phyloP scores from a whole-genome alignment of 2,329 filamentous ascomycete species.

The Botryotinia calthae region DNA sequence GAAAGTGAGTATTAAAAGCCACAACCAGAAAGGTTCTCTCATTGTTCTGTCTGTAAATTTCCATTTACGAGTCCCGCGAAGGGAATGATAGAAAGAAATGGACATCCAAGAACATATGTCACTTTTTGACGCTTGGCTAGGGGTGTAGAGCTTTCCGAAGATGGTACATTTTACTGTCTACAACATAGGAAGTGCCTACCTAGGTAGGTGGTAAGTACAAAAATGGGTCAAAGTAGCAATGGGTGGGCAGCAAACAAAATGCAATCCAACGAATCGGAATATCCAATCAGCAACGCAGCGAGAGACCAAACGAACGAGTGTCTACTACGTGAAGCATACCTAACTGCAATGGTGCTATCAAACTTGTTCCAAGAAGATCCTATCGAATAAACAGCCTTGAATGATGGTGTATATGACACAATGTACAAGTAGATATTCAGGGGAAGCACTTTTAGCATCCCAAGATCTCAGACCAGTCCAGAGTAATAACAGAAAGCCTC shows the following conservation, averaged over 20 bases:
- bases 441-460: not conserved
- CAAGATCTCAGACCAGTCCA: not conserved
- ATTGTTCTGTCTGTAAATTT: not conserved
- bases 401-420: not conserved
- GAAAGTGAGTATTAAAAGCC: not conserved
- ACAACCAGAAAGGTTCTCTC: not conserved
- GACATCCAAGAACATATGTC: not conserved
- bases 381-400: not conserved
- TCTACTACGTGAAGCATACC: not conserved
- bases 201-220: not conserved
- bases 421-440: not conserved
- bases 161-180: not conserved
- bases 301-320: not conserved
- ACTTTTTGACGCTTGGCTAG: not conserved
- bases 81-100: not conserved
- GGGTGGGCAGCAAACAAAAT: not conserved
- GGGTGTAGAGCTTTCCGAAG: not conserved
- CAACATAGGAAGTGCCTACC: not conserved
- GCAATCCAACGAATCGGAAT: constrained; percentile 2
- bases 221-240: not conserved
- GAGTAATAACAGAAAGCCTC: not conserved
- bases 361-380: not conserved
- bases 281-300: not conserved
- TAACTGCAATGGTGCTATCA: not conserved
- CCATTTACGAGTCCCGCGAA: not conserved